Percentiles rank a stretch among this genome's conserved stretches.
These are phyloP conservation scores for Trichosporon sp. DNA, from an alignment of 1,284 basidiomycete species.

Conservation along the genomic window DNA sequence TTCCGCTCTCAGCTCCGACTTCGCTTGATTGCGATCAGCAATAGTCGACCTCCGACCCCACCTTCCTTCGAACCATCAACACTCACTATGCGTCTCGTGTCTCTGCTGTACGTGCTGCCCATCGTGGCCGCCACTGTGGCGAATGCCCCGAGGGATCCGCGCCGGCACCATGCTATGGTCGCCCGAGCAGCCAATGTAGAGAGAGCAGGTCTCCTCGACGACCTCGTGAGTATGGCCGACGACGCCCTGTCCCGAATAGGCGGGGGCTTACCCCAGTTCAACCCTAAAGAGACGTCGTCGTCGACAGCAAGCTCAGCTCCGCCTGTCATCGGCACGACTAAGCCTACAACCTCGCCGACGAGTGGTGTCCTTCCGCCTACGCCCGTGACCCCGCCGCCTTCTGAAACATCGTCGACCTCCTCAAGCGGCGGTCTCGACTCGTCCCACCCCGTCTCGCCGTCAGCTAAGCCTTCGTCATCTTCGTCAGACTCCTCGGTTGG, in stretches of 20 bases:
- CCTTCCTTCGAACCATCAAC: neutral
- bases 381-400: neutral
- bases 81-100: constrained; percentile 16
- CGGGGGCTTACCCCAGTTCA: neutral
- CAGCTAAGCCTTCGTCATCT: constrained; percentile 15
- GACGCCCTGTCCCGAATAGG: neutral
- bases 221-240: constrained; percentile 13
- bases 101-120: constrained; percentile 18
- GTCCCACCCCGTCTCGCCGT: constrained; percentile 4
- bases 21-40: neutral
- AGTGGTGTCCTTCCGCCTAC: neutral
- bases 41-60: neutral
- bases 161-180: neutral
- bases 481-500: neutral
- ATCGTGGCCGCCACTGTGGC: constrained; percentile 8
- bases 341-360: neutral
- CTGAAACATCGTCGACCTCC: neutral
- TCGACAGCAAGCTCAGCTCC: neutral
- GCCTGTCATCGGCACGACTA: neutral
- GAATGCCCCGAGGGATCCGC: constrained; percentile 14
- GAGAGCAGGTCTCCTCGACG: constrained; percentile 8
- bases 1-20: neutral
- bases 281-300: neutral
- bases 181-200: constrained; percentile 2
- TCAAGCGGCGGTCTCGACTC: neutral